Conservation (phyloP, 768 basidiomycete genomes). For the Boletus subcaerulescens region DNA sequence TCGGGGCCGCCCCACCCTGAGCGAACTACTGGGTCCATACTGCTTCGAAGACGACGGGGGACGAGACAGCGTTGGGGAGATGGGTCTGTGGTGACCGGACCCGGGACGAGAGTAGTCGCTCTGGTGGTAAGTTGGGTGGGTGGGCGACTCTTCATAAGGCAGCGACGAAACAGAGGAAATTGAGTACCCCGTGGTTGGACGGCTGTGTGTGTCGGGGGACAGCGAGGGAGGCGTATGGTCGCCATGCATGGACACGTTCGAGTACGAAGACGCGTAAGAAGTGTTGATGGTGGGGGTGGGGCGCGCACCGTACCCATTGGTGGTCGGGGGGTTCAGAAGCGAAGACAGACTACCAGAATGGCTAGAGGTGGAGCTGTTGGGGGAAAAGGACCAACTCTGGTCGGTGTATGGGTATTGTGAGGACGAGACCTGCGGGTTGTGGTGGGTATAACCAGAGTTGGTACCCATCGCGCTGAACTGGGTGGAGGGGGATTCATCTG, state of each 20-base stretch:
- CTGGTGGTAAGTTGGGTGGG: constrained; percentile 38
- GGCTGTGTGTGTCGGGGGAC: constrained; percentile 70
- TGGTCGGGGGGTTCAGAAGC: constrained; percentile 65
- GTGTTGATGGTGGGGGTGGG: constrained; percentile 72
- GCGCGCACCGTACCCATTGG: constrained; percentile 42
- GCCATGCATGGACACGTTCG: constrained; percentile 63
- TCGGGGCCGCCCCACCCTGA: constrained; percentile 69
- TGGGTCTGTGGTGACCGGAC: constrained; percentile 65
- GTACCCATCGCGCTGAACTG: constrained; percentile 42
- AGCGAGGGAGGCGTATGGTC: constrained; percentile 67
- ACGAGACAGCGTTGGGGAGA: constrained; percentile 64
- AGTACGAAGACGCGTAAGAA: constrained; percentile 65
- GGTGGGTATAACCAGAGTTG: constrained; percentile 29
- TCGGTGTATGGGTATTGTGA: constrained; percentile 66
- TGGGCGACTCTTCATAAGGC: constrained; percentile 59
- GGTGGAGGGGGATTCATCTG: constrained; percentile 63
- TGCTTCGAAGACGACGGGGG: constrained; percentile 67
- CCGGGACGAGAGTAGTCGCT: constrained; percentile 68
- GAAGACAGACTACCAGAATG: constrained; percentile 77
- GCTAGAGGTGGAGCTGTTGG: constrained; percentile 53
- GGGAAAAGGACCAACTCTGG: constrained; percentile 51
- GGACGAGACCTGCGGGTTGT: constrained; percentile 38
- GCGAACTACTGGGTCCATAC: constrained; percentile 45
- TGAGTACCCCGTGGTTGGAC: constrained; percentile 83
- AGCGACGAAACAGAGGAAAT: constrained; percentile 79